Base-by-base conservation (phyloP, 2,329 filamentous ascomycete species). In the Paraconiothyrium sp. region DNA sequence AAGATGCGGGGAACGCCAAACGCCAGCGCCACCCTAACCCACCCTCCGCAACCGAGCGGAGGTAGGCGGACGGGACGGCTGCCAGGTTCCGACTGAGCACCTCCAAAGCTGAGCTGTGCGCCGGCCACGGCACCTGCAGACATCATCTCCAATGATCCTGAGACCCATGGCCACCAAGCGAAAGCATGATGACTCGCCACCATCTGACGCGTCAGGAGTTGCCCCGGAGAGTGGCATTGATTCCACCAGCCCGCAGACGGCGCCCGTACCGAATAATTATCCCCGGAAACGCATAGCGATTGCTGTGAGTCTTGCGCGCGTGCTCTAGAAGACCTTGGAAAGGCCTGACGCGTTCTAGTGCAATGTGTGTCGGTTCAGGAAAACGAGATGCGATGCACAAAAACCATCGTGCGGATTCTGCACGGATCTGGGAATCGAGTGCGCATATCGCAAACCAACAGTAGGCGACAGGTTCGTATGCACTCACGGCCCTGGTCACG, bases 351-450 rank as follows among this genome's bases (percentile, higher is more conserved):
- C 4, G 14, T n/a, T 54, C 41, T 59, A 74, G 69, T 74, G 71
- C 57, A 72, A 73, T 63, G 69, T 74, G n/a, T 73, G 72, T 54
- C 55, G 71, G 22, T 69, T 72, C 54, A 59, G 71, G 47, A 74
- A 74, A 56, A 73, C 72, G 8, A 61, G 67, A 43, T 73, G 71
- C 59, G 72, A 73, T 61, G 72, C 72, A 32, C 66, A 63, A 44
- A 68, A 71, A 46, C 70, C 68, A n/a, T 67, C 66, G 1, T 72
- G 70, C 39, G 65, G 69, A 10, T 74, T 74, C 57, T 73, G 71
- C 51, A 72, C 68, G 20, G 71, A 74, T 48, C 54, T 70, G 24
- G 71, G 71, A 2, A 71, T 74, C 20, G 69, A 73, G 61, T 74
- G 71, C 58, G 69, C 68, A 9, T 72, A 74, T 58, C 65, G 71